phyloP scores from a whole-genome alignment of 2,329 filamentous ascomycete genomes.

The Alternaria atra region DNA sequence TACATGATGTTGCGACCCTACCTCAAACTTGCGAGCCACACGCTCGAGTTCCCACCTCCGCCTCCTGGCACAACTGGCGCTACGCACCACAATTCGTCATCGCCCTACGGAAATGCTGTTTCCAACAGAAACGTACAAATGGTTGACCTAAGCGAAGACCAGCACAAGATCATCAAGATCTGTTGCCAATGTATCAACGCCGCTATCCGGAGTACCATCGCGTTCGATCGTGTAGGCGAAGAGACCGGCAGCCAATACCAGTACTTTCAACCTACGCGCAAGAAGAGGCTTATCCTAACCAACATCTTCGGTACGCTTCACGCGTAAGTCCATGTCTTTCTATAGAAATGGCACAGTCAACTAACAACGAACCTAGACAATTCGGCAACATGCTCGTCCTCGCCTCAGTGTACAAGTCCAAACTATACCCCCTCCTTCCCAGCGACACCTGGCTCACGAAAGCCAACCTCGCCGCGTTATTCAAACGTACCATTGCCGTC shows the following conservation, averaged over 20 bases:
- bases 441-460: constrained; percentile 35
- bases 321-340: constrained; percentile 37
- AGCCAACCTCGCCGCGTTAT: constrained; percentile 34
- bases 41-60: constrained; percentile 51
- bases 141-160: constrained; percentile 38
- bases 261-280: constrained; percentile 65
- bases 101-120: constrained; percentile 46
- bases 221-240: constrained; percentile 72
- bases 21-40: constrained; percentile 67
- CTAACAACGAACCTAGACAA: constrained; percentile 70
- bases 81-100: constrained; percentile 61
- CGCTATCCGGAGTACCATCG: constrained; percentile 83
- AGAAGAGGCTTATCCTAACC: constrained; percentile 80
- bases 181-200: constrained; percentile 58
- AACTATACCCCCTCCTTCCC: constrained; percentile 45
- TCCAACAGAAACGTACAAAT: constrained; percentile 36
- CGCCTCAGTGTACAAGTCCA: constrained; percentile 77
- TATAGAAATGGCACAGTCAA: not conserved
- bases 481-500: constrained; percentile 73
- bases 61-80: constrained; percentile 23
- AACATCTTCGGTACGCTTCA: constrained; percentile 96
- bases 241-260: constrained; percentile 33
- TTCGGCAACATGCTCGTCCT: constrained; percentile 96
- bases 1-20: constrained; percentile 91
- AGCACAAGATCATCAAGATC: constrained; percentile 37